Evolutionary conservation across 78 protist species (phyloP).

Genomic region (Dictyostelium citrinum): DNA sequence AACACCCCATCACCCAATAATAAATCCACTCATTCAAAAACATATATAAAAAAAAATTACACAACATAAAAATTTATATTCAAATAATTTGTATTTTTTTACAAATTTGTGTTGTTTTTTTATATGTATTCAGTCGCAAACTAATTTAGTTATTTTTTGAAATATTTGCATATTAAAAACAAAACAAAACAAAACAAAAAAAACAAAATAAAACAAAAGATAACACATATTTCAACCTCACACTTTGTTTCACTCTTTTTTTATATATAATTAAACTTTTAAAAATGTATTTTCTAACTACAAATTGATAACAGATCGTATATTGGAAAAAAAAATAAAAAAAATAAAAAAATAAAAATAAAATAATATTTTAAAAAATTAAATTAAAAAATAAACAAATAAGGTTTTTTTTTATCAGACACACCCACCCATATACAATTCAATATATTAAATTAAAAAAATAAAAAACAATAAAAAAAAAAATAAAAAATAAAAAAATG

Average conservation of each 20-base stretch:
- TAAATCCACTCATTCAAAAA: neutral
- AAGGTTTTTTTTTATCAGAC: neutral
- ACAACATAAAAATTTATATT: neutral
- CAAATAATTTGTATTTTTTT: neutral
- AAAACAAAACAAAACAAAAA: neutral
- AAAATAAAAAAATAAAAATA: neutral
- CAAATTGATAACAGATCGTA: neutral
- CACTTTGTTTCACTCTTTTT: neutral
- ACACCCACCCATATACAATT: neutral
- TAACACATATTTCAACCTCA: neutral
- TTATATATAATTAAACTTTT: neutral
- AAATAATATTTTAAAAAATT: neutral
- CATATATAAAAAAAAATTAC: neutral
- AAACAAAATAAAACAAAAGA: neutral
- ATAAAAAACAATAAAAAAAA: neutral
- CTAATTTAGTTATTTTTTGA: neutral
- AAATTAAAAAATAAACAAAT: neutral
- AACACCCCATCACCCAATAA: neutral
- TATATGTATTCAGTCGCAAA: neutral
- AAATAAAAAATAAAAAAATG: neutral
- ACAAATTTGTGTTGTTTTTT: neutral
- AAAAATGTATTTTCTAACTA: neutral
- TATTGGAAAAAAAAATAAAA: neutral
- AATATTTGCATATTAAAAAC: neutral
- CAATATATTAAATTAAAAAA: neutral